Conservation (phyloP, 805 yeast species). For the Candida vartiovaarae region DNA sequence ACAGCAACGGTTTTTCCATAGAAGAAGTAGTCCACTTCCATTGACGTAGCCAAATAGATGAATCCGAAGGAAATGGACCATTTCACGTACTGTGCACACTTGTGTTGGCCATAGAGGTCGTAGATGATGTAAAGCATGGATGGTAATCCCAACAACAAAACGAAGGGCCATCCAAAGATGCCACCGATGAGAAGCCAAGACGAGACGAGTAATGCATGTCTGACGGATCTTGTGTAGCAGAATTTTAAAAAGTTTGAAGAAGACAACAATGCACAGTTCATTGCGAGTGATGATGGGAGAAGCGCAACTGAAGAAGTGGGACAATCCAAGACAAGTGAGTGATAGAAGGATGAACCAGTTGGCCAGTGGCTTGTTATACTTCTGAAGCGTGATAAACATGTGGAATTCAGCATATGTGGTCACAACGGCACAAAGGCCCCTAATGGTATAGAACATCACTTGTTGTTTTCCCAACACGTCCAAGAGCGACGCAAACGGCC, state of each 20-base stretch:
- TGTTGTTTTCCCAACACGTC: slow-evolving; percentile 12
- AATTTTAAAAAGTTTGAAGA: slow-evolving; percentile 31
- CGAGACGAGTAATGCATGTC: slow-evolving; percentile 26
- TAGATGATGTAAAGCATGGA: slow-evolving; percentile 14
- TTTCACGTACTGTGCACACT: slow-evolving; percentile 13
- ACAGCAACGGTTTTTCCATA: slow-evolving; percentile 60
- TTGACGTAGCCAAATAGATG: slow-evolving; percentile 23
- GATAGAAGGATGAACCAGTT: slow-evolving; percentile 58
- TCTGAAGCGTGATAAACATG: slow-evolving; percentile 36
- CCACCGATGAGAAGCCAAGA: slow-evolving; percentile 58
- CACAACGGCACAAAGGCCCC: slow-evolving; percentile 36
- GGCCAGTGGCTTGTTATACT: slow-evolving; percentile 27
- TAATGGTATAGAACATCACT: slow-evolving; percentile 43
- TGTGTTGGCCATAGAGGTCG: slow-evolving; percentile 1
- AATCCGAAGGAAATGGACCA: slow-evolving; percentile 21
- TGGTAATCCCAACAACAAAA: slow-evolving; percentile 58
- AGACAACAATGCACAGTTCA: slow-evolving; percentile 44
- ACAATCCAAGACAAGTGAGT: slow-evolving; percentile 69
- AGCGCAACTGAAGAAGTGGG: slow-evolving; percentile 86
- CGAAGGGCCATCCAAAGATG: slow-evolving; percentile 88
- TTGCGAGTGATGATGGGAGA: slow-evolving; percentile 75
- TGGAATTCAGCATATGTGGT: slow-evolving; percentile 46
- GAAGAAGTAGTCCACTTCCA: slow-evolving; percentile 49
- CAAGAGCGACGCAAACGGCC: slow-evolving; percentile 2
- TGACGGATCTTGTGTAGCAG: slow-evolving; percentile 10